Evolutionary conservation across 805 yeast species (phyloP), one percentile per base, ranked within the genome.

Genomic region (Lipomyces mesembrius): DNA sequence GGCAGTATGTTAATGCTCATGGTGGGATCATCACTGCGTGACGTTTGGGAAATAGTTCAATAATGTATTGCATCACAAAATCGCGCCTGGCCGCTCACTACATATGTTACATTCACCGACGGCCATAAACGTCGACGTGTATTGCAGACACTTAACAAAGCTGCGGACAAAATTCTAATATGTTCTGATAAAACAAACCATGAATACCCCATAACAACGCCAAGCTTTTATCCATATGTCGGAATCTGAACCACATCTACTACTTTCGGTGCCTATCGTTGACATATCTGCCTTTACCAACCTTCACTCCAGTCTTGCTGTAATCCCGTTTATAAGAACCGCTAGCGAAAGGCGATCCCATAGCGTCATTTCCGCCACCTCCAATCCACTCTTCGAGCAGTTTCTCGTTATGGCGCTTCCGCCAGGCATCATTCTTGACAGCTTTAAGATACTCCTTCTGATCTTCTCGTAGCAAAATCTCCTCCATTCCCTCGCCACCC

Each of bases 401-500:
- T 69, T 93, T 93, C 74, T 93, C 98, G 74, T 91, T 91, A 74
- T 91, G 90, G 74, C 90, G 84, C 74, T 90, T 85, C 73, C 88
- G 89, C 96, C 97, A 92, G 56, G 88, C 88, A 63, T 93, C 96
- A 74, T 91, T 88, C 76, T 92, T 92, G 67, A 94, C 76, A 1
- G 97, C 97, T 77, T 89, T 88, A 71, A 87, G 86, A 77, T 95
- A 95, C 78, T 95, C 99, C 74, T 90, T 91, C 80, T 95, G 98
- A 79, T 95, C 99, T 77, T 91, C 98, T 73, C 96, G 86, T 64
- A 92, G 83, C 59, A 90, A 83, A 73, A 92, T 94, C 71, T 88
- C 92, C 77, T 83, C 88, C 4, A 93, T 93, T 61, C 88, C 92
- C 73, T 89, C 89, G 54, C 97, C 97, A 73, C 84, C 84, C 5